phyloP scores from a whole-genome alignment of 306 rosid genomes.

The Hippophae gyantsensis region DNA sequence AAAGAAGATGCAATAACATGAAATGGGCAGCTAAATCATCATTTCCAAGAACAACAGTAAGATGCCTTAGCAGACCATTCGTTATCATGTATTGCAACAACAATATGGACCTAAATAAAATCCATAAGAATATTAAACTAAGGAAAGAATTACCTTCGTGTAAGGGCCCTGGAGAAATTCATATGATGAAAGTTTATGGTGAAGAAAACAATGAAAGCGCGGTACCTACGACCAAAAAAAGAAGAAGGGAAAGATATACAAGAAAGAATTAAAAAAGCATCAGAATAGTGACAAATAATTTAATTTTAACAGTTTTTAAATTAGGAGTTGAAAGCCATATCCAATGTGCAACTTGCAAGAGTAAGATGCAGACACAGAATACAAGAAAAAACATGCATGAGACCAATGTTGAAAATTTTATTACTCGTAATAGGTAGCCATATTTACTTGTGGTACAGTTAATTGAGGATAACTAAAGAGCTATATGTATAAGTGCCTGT shows the following conservation, averaged over 20 bases:
- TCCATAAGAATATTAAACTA: neutral
- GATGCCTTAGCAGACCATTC: conserved; percentile 53
- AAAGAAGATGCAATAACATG: conserved; percentile 78
- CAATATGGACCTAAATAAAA: neutral
- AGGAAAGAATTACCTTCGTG: conserved; percentile 46
- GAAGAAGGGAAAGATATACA: neutral
- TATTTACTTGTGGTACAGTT: neutral
- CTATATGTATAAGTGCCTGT: no score
- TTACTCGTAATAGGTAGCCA: neutral
- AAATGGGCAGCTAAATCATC: conserved; percentile 78
- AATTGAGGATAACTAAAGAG: neutral
- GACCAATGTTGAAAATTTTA: no score
- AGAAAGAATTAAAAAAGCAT: neutral
- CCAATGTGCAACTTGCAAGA: no score
- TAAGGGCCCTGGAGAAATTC: conserved; percentile 46
- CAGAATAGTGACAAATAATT: neutral
- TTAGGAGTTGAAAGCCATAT: no score
- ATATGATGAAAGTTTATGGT: conserved; percentile 54
- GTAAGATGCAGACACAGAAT: no score
- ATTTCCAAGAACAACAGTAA: conserved; percentile 62
- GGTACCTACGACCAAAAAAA: conserved; percentile 51
- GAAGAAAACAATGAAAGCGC: conserved; percentile 71
- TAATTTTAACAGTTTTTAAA: no score
- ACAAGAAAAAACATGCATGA: no score
- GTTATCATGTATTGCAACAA: neutral